These are phyloP conservation scores for Pyrus hybrid DNA, from an alignment of 331 rosid genomes.

Conservation along the genomic window DNA sequence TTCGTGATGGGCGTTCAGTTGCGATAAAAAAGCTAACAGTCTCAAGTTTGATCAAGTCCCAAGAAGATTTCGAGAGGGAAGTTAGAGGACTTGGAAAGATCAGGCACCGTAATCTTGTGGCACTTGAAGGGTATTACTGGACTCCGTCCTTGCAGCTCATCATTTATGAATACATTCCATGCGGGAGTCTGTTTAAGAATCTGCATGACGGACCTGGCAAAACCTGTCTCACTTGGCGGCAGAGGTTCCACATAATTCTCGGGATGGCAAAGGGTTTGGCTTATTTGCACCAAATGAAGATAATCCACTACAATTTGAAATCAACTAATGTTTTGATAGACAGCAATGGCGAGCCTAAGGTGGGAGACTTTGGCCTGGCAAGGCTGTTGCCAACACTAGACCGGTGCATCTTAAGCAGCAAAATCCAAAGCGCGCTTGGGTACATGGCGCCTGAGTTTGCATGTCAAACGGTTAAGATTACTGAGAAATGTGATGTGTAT, in stretches of 20 bases:
- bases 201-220: constrained; percentile 42
- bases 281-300: constrained; percentile 60
- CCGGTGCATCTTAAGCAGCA: constrained; percentile 88
- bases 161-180: constrained; percentile 55
- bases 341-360: constrained; percentile 66
- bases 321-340: constrained; percentile 72
- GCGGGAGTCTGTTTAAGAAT: constrained; percentile 71
- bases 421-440: constrained; percentile 87
- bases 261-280: constrained; percentile 94
- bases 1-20: constrained; percentile 70
- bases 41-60: constrained; percentile 79
- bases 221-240: constrained; percentile 59
- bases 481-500: constrained; percentile 86
- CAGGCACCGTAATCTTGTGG: constrained; percentile 74
- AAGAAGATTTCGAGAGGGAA: constrained; percentile 74
- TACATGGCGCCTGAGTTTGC: constrained; percentile 99
- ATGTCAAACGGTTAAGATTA: constrained; percentile 82
- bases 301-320: constrained; percentile 81
- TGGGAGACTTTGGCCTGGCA: constrained; percentile 80
- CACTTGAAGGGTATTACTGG: constrained; percentile 95
- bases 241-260: constrained; percentile 69
- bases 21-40: constrained; percentile 85
- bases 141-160: constrained; percentile 93
- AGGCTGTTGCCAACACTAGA: constrained; percentile 82
- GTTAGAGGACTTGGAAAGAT: constrained; percentile 68